Evolutionary conservation across 2,329 filamentous ascomycete species (phyloP), one percentile per base, ranked within the genome.

Genomic region (Ilyonectria sp.): DNA sequence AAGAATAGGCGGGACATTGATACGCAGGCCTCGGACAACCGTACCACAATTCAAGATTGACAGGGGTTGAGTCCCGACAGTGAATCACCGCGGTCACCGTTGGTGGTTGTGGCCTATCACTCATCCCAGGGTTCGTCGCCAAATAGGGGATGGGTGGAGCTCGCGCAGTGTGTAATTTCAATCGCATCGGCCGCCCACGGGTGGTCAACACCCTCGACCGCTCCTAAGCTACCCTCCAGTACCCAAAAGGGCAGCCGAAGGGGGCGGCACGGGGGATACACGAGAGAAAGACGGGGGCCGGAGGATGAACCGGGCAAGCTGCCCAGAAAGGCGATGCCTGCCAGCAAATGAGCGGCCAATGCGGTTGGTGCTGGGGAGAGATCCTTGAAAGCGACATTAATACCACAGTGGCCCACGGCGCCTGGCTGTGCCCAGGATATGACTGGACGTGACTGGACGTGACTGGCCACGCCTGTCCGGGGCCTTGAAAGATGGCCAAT

Each of bases 111-210:
- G 53, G 73, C 68, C 71, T 68, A 74, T 74, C 73, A 74, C 63
- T 52, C 35, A 44, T 40, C 54, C 44, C 29, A 50, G 43, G 61
- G 50, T 55, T 68, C 50, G 47, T 53, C 56, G 65, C 47, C 61
- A 54, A 75, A 77, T 73, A 75, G 75, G 75, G 73, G 75, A 70
- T 69, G 44, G 56, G 74, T 76, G 75, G 75, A 75, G 71, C 72
- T 65, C 62, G 44, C 65, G 63, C 68, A 71, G 60, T 57, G 67
- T 69, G 72, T 58, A 77, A 77, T 77, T 75, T 77, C 73, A 70
- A 62, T 63, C 53, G 60, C 68, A 63, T 74, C 56, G 61, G 63
- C 66, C 52, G 58, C 50, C 40, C 43, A 60, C 43, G 47, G 55
- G 43, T 31, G 31, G 47, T 44, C 17, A 53, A 44, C 35, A 31